Base-by-base conservation (phyloP, 2,329 filamentous ascomycete genomes). In the Aurifilum marmelostoma region DNA sequence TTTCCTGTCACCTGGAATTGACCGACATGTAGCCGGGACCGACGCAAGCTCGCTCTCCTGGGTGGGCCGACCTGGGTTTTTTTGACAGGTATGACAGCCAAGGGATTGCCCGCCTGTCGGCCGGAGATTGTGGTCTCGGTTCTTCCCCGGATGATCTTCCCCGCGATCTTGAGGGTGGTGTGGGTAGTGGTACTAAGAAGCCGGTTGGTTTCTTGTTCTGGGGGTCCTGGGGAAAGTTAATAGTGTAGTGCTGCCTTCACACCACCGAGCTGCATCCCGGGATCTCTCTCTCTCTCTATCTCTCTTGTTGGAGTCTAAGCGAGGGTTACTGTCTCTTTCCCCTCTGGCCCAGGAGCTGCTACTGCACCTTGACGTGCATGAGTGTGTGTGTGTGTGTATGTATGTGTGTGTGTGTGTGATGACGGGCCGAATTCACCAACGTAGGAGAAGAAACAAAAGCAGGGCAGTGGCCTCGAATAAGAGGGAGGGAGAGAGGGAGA, bases 401-500 rank as follows among this genome's bases (percentile, higher is more conserved):
- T n/a, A 56, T 27, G 52, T 56, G 24, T 27, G 32, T 24, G 27
- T 5, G 52, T 56, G 9, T 68, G 67, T 43, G 66, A 64, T 65
- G 72, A 74, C 71, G 74, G 74, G 70, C 74, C 74, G 73, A 75
- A 72, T 75, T 63, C 29, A 71, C 56, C 56, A 59, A n/a, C 56
- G 9, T 8, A 27, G 32, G 27, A 56, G n/a, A 16, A 16, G 24
- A 3, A 16, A 16, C 12, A 3, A 56, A 14, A n/a, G 56, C 29
- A 34, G 29, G 56, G 24, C 29, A 3, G 18, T 14, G 14, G 18
- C 21, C 21, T 21, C 6, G 5, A 18, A 18, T 21, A 18, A 18
- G 41, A 16, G 41, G 41, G 41, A 43, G 41, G 41, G 41, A 43
- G 41, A 37, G 9, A 9, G 4, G 16, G 39, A 1, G 39, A 3